Conservation (phyloP, 2,329 filamentous ascomycete species). For the Cryphonectria naterciae region DNA sequence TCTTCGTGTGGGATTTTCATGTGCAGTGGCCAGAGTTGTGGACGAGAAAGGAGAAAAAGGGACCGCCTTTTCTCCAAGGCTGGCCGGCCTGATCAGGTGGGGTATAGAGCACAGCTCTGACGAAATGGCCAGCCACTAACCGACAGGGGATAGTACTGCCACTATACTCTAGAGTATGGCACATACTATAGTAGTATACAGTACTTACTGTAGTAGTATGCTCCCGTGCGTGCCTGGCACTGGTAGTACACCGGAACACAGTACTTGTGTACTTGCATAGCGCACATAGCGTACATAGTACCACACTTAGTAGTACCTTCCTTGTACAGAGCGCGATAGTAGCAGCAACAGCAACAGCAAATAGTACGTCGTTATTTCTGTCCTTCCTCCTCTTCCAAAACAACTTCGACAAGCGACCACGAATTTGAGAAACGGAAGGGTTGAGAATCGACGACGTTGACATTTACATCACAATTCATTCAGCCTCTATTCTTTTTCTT, state of each 20-base stretch:
- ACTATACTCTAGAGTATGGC: background rate
- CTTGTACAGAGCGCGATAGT: background rate
- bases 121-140: slow-evolving; percentile 9
- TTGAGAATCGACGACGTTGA: background rate
- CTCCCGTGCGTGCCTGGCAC: too few relatives aligned
- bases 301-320: background rate
- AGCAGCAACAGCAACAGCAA: background rate
- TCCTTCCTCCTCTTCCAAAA: background rate
- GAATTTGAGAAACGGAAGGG: background rate
- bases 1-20: slow-evolving; percentile 1
- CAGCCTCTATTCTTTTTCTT: background rate
- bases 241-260: too few relatives aligned
- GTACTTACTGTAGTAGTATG: background rate
- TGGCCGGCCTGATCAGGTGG: slow-evolving; percentile 10
- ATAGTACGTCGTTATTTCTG: too few relatives aligned
- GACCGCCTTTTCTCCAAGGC: slow-evolving; percentile 13
- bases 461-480: background rate
- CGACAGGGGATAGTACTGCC: background rate
- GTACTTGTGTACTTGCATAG: too few relatives aligned
- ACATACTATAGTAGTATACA: background rate
- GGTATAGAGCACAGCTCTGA: slow-evolving; percentile 12
- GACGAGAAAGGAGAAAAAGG: background rate
- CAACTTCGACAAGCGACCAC: background rate
- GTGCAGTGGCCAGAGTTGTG: slow-evolving; percentile 4
- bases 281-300: too few relatives aligned